Conservation (phyloP, 495 filamentous ascomycete genomes). For the Talaromyces trachyspermus region DNA sequence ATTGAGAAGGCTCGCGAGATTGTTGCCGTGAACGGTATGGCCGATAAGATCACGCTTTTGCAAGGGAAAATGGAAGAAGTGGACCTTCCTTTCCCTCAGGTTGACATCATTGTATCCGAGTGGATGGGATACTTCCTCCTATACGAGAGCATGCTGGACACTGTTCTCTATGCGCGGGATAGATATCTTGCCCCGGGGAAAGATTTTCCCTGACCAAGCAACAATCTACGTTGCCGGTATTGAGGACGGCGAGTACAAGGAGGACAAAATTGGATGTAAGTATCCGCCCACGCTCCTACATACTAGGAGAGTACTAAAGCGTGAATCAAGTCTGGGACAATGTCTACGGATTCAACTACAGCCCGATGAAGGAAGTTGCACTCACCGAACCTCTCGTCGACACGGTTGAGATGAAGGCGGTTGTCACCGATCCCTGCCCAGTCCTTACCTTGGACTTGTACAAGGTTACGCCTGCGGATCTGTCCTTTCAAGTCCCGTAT, state of each 20-base stretch:
- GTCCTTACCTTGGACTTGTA: slow-evolving; percentile 81
- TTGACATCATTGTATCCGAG: slow-evolving; percentile 98
- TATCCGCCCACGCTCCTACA: no score
- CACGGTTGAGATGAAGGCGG: slow-evolving; percentile 67
- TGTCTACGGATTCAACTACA: slow-evolving; percentile 96
- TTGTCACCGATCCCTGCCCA: slow-evolving; percentile 69
- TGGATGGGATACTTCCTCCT: slow-evolving; percentile 99
- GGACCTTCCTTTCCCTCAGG: slow-evolving; percentile 72
- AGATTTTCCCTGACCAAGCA: slow-evolving; percentile 87
- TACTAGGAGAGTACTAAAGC: no score
- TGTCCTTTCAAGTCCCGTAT: slow-evolving; percentile 69
- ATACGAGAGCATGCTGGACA: slow-evolving; percentile 98
- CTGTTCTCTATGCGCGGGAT: slow-evolving; percentile 90
- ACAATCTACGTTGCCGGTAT: slow-evolving; percentile 86
- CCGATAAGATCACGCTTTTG: slow-evolving; percentile 77
- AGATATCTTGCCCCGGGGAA: slow-evolving; percentile 76
- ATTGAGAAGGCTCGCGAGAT: slow-evolving; percentile 93
- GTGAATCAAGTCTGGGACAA: slow-evolving; percentile 99
- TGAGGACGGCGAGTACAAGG: slow-evolving; percentile 79
- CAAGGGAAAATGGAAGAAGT: slow-evolving; percentile 98
- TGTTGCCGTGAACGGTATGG: slow-evolving; percentile 76
- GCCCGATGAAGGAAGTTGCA: slow-evolving; percentile 76
- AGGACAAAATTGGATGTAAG: slow-evolving; percentile 81
- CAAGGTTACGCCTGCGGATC: slow-evolving; percentile 62
- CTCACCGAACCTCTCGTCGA: slow-evolving; percentile 80